Conservation (phyloP, 768 basidiomycete species). For the Tulasnella calospora region DNA sequence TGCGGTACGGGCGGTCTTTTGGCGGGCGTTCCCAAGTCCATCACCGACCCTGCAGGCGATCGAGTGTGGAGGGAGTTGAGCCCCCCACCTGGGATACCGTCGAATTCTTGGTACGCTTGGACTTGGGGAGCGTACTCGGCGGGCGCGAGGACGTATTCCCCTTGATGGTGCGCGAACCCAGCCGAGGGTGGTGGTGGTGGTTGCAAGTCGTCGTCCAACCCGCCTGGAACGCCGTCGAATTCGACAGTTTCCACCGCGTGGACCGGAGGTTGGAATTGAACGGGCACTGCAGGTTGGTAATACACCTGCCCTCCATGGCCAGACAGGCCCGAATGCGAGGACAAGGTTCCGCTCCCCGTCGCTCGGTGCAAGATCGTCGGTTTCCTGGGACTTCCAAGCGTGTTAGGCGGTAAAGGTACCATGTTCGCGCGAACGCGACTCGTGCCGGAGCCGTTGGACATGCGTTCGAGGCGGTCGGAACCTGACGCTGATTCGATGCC, state of each 20-base stretch:
- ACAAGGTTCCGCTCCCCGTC: background rate
- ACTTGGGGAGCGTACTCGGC: background rate
- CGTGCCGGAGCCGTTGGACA: background rate
- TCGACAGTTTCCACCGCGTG: background rate
- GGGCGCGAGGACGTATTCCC: background rate
- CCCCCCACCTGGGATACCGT: conserved; percentile 13
- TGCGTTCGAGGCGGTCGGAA: background rate
- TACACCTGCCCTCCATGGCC: background rate
- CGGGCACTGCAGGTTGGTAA: background rate
- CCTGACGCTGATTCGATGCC: background rate
- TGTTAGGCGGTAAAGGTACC: background rate
- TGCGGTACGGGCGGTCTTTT: background rate
- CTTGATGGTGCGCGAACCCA: background rate
- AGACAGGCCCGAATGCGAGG: background rate
- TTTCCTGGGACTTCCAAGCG: background rate
- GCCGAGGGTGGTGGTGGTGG: background rate
- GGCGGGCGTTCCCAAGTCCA: background rate
- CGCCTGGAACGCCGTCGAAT: conserved; percentile 10
- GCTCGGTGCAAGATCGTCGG: background rate
- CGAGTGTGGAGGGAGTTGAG: background rate
- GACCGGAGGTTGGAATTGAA: background rate
- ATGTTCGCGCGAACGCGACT: background rate
- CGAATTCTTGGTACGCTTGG: background rate
- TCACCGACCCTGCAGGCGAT: background rate
- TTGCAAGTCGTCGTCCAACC: background rate